Evolutionary conservation across 2,329 filamentous ascomycete species (phyloP), one percentile per base, ranked within the genome.

Genomic region (Calycina marina): DNA sequence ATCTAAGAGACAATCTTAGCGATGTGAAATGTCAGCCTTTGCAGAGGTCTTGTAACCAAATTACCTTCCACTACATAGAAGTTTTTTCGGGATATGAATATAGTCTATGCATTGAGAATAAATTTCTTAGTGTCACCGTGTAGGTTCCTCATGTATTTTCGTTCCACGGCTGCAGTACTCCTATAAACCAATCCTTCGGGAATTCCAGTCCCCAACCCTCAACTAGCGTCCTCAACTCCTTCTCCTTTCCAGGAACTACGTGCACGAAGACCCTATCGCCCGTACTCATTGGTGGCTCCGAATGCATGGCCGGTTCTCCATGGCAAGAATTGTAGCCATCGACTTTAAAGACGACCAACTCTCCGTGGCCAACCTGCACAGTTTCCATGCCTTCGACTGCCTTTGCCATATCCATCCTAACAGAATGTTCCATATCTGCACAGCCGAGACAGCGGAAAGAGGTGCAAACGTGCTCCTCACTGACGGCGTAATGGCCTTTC

Each of bases 231-330:
- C 30, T 29, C 8, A 37, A 13, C 17, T 37, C 30, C 11, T 29
- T 27, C 17, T 37, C 30, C 18, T 14, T 33, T 4, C 35, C 35
- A 12, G 35, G 35, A 16, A 37, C 27, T 16, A 34, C 31, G 22
- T 37, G 30, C 14, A 37, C 35, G 22, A 37, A 34, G 2, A 37
- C 22, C 18, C 35, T 16, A 33, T 37, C 35, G 5, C 35, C 17
- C 4, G 17, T 17, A 5, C 12, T 6, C 18, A 32, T 37, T 14
- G 5, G 11, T 9, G 35, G 35, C 18, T 37, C 35, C 6, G 22
- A 28, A 33, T 37, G 35, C 30, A 33, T 30, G 5, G 35, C 35
- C 20, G 20, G 10, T 25, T 18, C 25, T 10, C 26, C 8, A 16
- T 15, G 13, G 8, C 26, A 12, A 14, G 8, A 6, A 6, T 15